phyloP scores from a whole-genome alignment of 371 early-diverging fungal genomes.

The Mucor plumbeus region DNA sequence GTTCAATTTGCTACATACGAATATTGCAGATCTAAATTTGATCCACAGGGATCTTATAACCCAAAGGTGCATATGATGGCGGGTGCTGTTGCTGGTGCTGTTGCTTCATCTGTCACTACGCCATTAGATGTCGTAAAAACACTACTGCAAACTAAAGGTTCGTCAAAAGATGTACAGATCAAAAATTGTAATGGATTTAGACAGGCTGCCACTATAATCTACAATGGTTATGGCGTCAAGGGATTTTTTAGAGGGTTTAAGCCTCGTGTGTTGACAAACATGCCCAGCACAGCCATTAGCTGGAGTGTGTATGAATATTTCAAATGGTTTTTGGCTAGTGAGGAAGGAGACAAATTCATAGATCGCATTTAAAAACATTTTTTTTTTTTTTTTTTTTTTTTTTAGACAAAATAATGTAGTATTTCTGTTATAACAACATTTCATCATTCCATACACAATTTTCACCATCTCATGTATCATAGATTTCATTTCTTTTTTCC shows the following conservation, averaged over 20 bases:
- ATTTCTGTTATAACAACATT: too few species aligned
- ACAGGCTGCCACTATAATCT: constrained; percentile 80
- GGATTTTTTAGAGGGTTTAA: constrained; percentile 84
- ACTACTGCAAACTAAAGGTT: constrained; percentile 88
- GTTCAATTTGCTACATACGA: constrained; percentile 95
- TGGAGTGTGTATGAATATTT: constrained; percentile 94
- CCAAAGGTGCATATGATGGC: constrained; percentile 84
- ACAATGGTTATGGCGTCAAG: constrained; percentile 68
- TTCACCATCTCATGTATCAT: constrained; percentile 1
- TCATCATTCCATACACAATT: neutral
- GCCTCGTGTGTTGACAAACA: constrained; percentile 85
- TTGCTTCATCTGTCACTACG: constrained; percentile 88
- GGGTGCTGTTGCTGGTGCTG: constrained; percentile 90
- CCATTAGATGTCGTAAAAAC: constrained; percentile 96
- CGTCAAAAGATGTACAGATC: constrained; percentile 68
- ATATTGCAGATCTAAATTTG: constrained; percentile 68
- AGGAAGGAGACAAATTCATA: constrained; percentile 22
- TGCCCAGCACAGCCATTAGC: constrained; percentile 95
- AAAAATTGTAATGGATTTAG: constrained; percentile 71
- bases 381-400: neutral
- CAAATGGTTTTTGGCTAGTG: constrained; percentile 64
- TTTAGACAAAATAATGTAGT: neutral
- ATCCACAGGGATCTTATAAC: constrained; percentile 75
- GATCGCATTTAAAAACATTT: constrained; percentile 12
- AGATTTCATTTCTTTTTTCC: neutral